These are phyloP conservation scores for Luzula sylvatica DNA, from an alignment of 176 grass and related monocot genomes.

Conservation along the genomic window DNA sequence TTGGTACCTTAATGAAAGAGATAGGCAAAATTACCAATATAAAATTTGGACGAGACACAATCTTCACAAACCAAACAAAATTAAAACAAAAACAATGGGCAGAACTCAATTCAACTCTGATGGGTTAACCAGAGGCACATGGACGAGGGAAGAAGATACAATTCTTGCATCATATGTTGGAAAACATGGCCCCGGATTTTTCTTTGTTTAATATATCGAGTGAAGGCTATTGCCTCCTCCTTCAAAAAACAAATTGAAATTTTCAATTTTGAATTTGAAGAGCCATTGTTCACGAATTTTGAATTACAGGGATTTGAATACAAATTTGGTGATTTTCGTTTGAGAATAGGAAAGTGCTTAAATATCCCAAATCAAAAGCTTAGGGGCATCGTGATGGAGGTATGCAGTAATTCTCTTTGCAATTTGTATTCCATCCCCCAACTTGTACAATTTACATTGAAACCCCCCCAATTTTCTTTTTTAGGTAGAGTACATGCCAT, in stretches of 20 bases:
- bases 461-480: slow-evolving; percentile 14
- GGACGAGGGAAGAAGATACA: slow-evolving; percentile 26
- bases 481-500: slow-evolving; percentile 79
- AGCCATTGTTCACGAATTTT: too few relatives aligned
- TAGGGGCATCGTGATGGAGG: slow-evolving; percentile 94
- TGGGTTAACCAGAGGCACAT: slow-evolving; percentile 26
- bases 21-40: background rate
- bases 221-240: too few relatives aligned
- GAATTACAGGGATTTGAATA: slow-evolving; percentile 66
- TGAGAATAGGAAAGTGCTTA: slow-evolving; percentile 89
- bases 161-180: slow-evolving; percentile 22
- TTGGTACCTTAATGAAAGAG: slow-evolving; percentile 12
- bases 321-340: slow-evolving; percentile 70
- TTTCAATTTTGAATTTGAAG: too few relatives aligned
- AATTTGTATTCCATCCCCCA: too few relatives aligned
- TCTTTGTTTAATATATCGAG: too few relatives aligned
- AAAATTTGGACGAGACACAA: background rate
- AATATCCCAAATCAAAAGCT: slow-evolving; percentile 49
- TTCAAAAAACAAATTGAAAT: too few relatives aligned
- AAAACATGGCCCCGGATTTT: slow-evolving; percentile 13
- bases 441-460: too few relatives aligned
- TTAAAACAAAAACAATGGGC: background rate
- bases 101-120: background rate
- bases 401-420: too few relatives aligned
- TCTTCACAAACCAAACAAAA: background rate